Percentiles rank a stretch among this genome's conserved stretches.
Evolutionary conservation across 495 filamentous ascomycete species (phyloP).

Genomic region (Aspergillus leporis): DNA sequence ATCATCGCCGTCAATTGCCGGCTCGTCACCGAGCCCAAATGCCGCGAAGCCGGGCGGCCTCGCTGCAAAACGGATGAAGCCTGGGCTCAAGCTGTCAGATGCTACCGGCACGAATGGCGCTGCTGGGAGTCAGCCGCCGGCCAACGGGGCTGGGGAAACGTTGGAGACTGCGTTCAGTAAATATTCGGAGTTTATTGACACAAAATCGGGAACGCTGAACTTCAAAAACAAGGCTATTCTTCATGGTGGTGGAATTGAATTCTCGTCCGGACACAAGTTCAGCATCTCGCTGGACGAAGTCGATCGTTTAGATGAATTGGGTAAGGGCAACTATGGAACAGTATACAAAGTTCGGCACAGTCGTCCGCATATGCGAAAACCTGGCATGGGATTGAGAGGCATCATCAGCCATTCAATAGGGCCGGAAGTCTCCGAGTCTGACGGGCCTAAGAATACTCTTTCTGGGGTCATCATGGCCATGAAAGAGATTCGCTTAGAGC

Average conservation of each 20-base stretch:
- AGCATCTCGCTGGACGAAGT: slow-evolving; percentile 95
- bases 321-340: slow-evolving; percentile 98
- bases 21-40: slow-evolving; percentile 22
- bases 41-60: slow-evolving; percentile 52
- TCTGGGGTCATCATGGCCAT: slow-evolving; percentile 92
- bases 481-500: slow-evolving; percentile 97
- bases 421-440: slow-evolving; percentile 21
- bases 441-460: slow-evolving; percentile 35
- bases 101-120: slow-evolving; percentile 37
- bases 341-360: slow-evolving; percentile 95
- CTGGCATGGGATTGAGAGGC: slow-evolving; percentile 71
- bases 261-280: slow-evolving; percentile 85
- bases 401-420: slow-evolving; percentile 49
- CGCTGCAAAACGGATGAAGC: slow-evolving; percentile 53
- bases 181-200: slow-evolving; percentile 89
- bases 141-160: slow-evolving; percentile 22
- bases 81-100: slow-evolving; percentile 53
- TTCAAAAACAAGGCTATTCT: slow-evolving; percentile 94
- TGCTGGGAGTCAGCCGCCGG: slow-evolving; percentile 19
- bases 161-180: slow-evolving; percentile 77
- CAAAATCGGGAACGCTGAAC: slow-evolving; percentile 83
- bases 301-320: slow-evolving; percentile 90
- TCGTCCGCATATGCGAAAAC: slow-evolving; percentile 72
- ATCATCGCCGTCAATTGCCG: slow-evolving; percentile 50
- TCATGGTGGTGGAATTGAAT: slow-evolving; percentile 85